Evolutionary conservation across 2,329 filamentous ascomycete species (phyloP).

Genomic region (Fusarium proliferatum): DNA sequence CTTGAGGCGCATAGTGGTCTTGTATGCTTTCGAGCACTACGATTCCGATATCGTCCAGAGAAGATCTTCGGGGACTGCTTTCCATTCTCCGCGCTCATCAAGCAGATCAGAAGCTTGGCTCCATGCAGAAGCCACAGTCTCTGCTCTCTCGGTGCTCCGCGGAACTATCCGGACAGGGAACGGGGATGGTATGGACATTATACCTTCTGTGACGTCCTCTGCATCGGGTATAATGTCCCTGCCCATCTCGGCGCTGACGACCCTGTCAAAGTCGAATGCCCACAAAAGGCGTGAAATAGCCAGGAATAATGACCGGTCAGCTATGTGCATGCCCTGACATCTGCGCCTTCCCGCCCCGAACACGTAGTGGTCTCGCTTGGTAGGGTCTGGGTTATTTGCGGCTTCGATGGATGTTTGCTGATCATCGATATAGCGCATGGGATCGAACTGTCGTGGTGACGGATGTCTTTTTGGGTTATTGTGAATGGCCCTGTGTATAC

Average conservation of each 20-base stretch:
- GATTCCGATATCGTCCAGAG: not conserved
- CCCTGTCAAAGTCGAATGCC: not conserved
- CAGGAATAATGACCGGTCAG: not conserved
- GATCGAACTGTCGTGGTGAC: not conserved
- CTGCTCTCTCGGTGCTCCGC: not conserved
- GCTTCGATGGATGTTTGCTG: not conserved
- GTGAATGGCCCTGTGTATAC: not conserved
- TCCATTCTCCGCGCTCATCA: not conserved
- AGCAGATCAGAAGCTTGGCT: not conserved
- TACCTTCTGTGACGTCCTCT: not conserved
- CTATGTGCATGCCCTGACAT: not conserved
- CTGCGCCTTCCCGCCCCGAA: not conserved
- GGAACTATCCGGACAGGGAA: not conserved
- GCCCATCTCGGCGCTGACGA: not conserved
- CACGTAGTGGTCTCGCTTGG: not conserved
- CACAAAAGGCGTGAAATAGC: not conserved
- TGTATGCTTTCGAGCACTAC: rapidly evolving
- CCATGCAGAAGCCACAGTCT: not conserved
- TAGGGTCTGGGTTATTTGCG: not conserved
- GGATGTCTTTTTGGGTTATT: not conserved
- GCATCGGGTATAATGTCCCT: not conserved
- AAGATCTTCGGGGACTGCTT: not conserved
- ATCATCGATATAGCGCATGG: not conserved
- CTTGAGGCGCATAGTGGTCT: rapidly evolving
- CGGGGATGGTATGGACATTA: not conserved